Evolutionary conservation across 1,139 yeast species (phyloP), one percentile per base, ranked within the genome.

Genomic region (Pichiaceae sp.): DNA sequence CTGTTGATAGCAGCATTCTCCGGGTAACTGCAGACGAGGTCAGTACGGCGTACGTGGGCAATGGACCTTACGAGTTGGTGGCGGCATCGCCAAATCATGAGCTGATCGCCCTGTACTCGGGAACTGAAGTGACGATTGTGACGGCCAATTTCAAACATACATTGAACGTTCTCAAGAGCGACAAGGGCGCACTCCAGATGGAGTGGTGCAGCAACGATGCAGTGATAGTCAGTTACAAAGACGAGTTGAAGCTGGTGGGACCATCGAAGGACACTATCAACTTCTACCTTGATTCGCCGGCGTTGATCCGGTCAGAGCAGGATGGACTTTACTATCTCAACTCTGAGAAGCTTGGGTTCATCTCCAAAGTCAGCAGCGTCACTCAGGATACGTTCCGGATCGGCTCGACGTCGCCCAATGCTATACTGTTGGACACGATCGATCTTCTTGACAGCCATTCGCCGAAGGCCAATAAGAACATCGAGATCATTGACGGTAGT

Each of bases 131-230:
- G 0, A 72, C 66, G 43, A 78, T 84, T 12, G 65, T 72, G 23
- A 74, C 75, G 19, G 56, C 66, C 9, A 63, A 66, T 36, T 75
- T 78, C 44, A 64, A 68, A 38, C 68, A 67, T 32, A 64, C 69
- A 3, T 57, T 80, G n/a, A 60, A 76, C 27, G 78, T 75, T 38
- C 72, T 56, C 37, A 48, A 56, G 3, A 49, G 64, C 4, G 58
- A 72, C 39, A 67, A 66, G 39, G 56, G 64, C 1, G 52, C 63
- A 45, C 52, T 57, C 29, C 72, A 72, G 43, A 60, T 85, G 11
- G 70, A 68, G 42, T 89, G 96, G 96, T 84, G 95, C 57, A 86
- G 91, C 0, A 78, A 80, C 47, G 95, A 86, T 60, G 86, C 93
- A 0, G 76, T 87, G 1, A 78, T 77, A 0, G 48, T 75, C 24